A percentile compares a stretch with the other conserved stretches of the same genome.
Evolutionary conservation across 2,329 filamentous ascomycete genomes (phyloP).

Genomic region (Arthrobotrys musiformis): DNA sequence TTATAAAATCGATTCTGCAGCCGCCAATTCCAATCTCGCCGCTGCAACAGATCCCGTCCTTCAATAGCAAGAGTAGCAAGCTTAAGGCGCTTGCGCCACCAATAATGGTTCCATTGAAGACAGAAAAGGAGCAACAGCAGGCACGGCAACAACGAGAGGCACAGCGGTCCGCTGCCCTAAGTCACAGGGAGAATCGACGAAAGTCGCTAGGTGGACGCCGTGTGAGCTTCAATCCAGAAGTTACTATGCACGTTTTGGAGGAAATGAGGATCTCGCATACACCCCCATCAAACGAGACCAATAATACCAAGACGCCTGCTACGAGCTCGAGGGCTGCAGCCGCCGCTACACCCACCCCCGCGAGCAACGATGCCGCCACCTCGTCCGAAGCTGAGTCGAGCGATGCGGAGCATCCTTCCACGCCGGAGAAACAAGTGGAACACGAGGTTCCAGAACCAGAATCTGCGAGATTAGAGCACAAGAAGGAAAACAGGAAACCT

Average conservation of each 20-base stretch:
- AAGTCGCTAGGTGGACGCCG: conserved; percentile 93
- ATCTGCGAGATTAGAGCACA: conserved; percentile 74
- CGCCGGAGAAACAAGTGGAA: conserved; percentile 72
- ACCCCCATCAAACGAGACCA: conserved; percentile 67
- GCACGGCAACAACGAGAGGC: conserved; percentile 77
- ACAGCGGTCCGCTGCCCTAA: conserved; percentile 70
- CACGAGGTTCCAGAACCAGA: conserved; percentile 71
- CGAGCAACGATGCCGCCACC: conserved; percentile 41
- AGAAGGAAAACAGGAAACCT: conserved; percentile 65
- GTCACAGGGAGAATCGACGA: conserved; percentile 84
- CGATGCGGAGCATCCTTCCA: conserved; percentile 66
- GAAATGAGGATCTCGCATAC: conserved; percentile 91
- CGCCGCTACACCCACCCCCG: conserved; percentile 59
- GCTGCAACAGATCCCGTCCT: conserved; percentile 73
- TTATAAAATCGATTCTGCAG: conserved; percentile 79
- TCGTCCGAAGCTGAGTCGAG: conserved; percentile 39
- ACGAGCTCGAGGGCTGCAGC: conserved; percentile 38
- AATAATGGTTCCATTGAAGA: conserved; percentile 72
- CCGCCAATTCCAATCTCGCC: conserved; percentile 75
- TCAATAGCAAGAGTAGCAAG: conserved; percentile 58
- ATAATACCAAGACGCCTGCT: conserved; percentile 69
- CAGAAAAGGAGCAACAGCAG: conserved; percentile 77
- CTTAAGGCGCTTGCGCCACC: conserved; percentile 57
- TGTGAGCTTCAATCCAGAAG: conserved; percentile 96
- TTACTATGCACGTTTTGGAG: conserved; percentile 96